phyloP scores from a whole-genome alignment of 441 rosid genomes.

The Sinapis alba region DNA sequence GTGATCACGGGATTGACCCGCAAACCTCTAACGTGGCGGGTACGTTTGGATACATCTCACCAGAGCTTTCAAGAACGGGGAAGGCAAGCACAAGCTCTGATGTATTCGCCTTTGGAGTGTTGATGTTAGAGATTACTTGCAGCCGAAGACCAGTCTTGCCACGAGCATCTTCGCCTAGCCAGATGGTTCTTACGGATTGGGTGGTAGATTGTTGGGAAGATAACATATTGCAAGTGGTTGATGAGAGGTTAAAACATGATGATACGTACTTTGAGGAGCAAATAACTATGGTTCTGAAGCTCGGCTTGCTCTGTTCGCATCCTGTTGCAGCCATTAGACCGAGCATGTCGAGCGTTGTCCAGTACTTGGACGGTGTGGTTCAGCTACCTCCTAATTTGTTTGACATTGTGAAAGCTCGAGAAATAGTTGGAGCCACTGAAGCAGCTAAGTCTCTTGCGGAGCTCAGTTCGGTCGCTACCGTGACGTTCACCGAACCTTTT shows the following conservation, averaged over 20 bases:
- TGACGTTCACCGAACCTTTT: conserved; percentile 24
- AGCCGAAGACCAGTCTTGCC: conserved; percentile 35
- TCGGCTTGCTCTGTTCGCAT: conserved; percentile 51
- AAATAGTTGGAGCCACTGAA: not conserved
- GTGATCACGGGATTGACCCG: conserved; percentile 26
- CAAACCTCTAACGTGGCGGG: conserved; percentile 32
- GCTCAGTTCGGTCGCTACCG: conserved; percentile 3
- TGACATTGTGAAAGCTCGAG: conserved; percentile 22
- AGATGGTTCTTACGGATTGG: conserved; percentile 50
- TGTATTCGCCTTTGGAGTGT: conserved; percentile 55
- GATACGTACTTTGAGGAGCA: conserved; percentile 37
- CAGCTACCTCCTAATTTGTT: conserved; percentile 32
- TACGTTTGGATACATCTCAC: conserved; percentile 52
- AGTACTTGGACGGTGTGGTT: conserved; percentile 43
- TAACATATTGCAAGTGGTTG: conserved; percentile 37
- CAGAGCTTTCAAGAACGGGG: conserved; percentile 50
- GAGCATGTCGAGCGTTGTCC: conserved; percentile 47
- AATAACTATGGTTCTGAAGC: conserved; percentile 43
- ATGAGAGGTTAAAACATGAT: conserved; percentile 39
- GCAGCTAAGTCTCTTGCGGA: not conserved
- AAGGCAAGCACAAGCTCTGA: conserved; percentile 49
- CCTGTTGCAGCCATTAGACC: conserved; percentile 44
- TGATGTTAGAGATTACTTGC: conserved; percentile 61
- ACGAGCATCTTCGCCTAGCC: conserved; percentile 20
- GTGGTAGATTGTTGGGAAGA: conserved; percentile 47